These are phyloP conservation scores for Myxozyma udenii DNA, from an alignment of 805 yeast genomes.

Conservation along the genomic window DNA sequence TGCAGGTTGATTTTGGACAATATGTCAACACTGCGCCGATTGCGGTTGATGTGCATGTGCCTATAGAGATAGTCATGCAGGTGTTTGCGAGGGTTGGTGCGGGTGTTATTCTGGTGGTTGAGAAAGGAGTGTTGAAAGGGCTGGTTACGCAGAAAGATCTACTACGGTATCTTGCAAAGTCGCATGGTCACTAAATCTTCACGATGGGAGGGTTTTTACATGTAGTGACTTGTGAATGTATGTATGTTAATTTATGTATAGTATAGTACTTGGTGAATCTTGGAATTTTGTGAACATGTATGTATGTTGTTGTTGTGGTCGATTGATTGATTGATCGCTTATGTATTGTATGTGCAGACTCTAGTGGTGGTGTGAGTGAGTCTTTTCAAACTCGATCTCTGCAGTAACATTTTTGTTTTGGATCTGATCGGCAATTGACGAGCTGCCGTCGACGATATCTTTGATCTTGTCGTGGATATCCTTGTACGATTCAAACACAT, in stretches of 20 bases:
- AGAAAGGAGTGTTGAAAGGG: slow-evolving; percentile 60
- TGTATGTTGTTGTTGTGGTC: too few species aligned
- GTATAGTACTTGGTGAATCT: too few species aligned
- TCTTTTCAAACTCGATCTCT: neutral
- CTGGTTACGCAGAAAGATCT: slow-evolving; percentile 83
- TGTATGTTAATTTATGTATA: too few species aligned
- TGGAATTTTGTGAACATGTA: too few species aligned
- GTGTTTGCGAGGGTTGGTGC: slow-evolving; percentile 81
- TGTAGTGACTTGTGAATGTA: neutral
- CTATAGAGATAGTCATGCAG: slow-evolving; percentile 61
- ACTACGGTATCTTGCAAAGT: slow-evolving; percentile 46
- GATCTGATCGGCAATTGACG: slow-evolving; percentile 31
- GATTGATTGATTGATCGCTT: neutral
- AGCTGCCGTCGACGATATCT: slow-evolving; percentile 48
- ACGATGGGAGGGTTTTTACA: too few species aligned
- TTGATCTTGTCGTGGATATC: slow-evolving; percentile 68
- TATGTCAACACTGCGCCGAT: slow-evolving; percentile 59
- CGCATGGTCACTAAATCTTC: neutral
- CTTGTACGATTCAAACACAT: slow-evolving; percentile 70
- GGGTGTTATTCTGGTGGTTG: slow-evolving; percentile 62
- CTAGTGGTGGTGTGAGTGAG: neutral
- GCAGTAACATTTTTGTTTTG: slow-evolving; percentile 18
- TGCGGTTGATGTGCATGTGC: slow-evolving; percentile 50
- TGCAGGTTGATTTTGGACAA: slow-evolving; percentile 22
- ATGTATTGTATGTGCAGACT: neutral